Conservation (phyloP, 1,284 basidiomycete genomes). For the Abortiporus biennis region DNA sequence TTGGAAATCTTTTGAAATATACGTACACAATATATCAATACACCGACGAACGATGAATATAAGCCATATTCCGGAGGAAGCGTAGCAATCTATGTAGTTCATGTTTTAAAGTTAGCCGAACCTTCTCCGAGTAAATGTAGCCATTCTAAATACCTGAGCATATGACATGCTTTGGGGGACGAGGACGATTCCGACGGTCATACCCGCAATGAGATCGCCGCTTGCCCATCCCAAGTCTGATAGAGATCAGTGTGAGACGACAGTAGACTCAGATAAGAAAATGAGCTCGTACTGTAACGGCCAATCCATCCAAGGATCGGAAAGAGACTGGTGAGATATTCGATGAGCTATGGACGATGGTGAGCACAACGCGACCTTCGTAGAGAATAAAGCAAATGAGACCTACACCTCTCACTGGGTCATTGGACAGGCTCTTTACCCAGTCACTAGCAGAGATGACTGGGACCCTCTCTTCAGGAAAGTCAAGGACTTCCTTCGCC, state of each 20-base stretch:
- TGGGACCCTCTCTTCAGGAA: constrained; percentile 63
- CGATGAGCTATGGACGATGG: constrained; percentile 34
- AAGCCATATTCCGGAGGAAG: constrained; percentile 86
- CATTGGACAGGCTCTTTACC: constrained; percentile 29
- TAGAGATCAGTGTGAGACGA: constrained; percentile 23
- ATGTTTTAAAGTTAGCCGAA: too few relatives aligned
- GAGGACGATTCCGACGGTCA: constrained; percentile 87
- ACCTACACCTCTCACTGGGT: constrained; percentile 46
- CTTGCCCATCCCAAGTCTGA: constrained; percentile 65
- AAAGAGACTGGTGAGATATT: constrained; percentile 70
- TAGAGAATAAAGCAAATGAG: not conserved
- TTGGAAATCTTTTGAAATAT: constrained; percentile 18
- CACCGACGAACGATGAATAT: constrained; percentile 94
- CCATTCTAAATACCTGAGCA: constrained; percentile 45
- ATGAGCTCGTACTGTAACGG: constrained; percentile 62
- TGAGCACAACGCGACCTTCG: constrained; percentile 3
- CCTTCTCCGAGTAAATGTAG: too few relatives aligned
- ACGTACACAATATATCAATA: constrained; percentile 71
- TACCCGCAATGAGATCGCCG: constrained; percentile 80
- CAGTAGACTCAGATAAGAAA: constrained; percentile 2
- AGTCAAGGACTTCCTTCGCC: constrained; percentile 53
- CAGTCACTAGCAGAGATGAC: constrained; percentile 53
- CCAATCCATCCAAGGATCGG: constrained; percentile 82
- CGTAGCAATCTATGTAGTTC: constrained; percentile 62
- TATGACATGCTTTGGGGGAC: constrained; percentile 87